phyloP scores from a whole-genome alignment of 2,329 filamentous ascomycete species.

The Sporothrix brunneoviolacea region DNA sequence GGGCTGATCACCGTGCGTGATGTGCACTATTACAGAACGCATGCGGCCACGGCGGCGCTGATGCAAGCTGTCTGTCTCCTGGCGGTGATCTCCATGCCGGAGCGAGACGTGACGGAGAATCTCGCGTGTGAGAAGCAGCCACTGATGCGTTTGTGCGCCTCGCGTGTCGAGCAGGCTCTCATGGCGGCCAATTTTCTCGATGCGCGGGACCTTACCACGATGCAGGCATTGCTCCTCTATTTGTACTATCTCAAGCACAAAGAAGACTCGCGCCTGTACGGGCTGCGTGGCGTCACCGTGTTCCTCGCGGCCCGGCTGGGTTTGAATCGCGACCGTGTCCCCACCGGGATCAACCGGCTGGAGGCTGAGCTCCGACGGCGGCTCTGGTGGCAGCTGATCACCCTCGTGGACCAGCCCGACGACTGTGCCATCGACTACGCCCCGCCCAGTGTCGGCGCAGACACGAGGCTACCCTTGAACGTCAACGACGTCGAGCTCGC shows the following conservation, averaged over 20 bases:
- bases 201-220: constrained; percentile 48
- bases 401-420: constrained; percentile 8
- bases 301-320: constrained; percentile 6
- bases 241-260: constrained; percentile 26
- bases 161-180: constrained; percentile 51
- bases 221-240: constrained; percentile 57
- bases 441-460: constrained; percentile 20
- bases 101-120: constrained; percentile 41
- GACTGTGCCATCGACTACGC: constrained; percentile 11
- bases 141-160: constrained; percentile 40
- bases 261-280: constrained; percentile 4
- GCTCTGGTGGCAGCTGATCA: constrained; percentile 10
- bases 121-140: constrained; percentile 39
- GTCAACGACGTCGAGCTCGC: constrained; percentile 39
- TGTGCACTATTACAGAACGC: constrained; percentile 39
- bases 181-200: constrained; percentile 55
- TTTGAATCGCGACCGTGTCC: constrained; percentile 4
- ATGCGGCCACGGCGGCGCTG: constrained; percentile 49
- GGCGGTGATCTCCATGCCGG: constrained; percentile 51
- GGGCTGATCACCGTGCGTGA: constrained; percentile 1
- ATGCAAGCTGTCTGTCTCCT: constrained; percentile 56
- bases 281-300: constrained; percentile 9
- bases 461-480: constrained; percentile 40
- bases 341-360: not conserved
- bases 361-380: constrained; percentile 3